These are phyloP conservation scores for Sphagnum magellanicum DNA, from an alignment of 228 moss, liverwort and hornwort species.

Conservation along the genomic window DNA sequence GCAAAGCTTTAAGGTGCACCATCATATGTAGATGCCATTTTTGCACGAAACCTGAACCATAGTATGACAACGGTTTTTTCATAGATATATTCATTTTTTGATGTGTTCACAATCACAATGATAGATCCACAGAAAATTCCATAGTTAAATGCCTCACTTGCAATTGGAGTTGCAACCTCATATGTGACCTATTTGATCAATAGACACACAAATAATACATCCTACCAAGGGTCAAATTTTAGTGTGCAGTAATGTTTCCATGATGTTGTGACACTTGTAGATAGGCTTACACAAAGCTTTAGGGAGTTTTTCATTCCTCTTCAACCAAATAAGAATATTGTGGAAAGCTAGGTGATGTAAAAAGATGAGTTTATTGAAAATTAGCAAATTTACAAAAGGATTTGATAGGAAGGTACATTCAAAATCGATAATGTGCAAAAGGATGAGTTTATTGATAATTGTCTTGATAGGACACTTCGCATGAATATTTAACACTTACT, in stretches of 20 bases:
- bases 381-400: slow-evolving; percentile 13
- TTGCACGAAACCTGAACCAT: slow-evolving; percentile 54
- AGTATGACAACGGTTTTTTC: slow-evolving; percentile 55
- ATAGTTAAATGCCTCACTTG: slow-evolving; percentile 46
- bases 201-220: slow-evolving; percentile 75
- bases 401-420: too few species aligned
- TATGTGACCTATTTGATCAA: slow-evolving; percentile 72
- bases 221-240: slow-evolving; percentile 81
- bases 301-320: slow-evolving; percentile 92
- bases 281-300: slow-evolving; percentile 72
- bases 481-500: slow-evolving; percentile 93
- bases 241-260: slow-evolving; percentile 81
- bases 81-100: slow-evolving; percentile 42
- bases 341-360: slow-evolving; percentile 98
- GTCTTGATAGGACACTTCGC: slow-evolving; percentile 70
- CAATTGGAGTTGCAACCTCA: slow-evolving; percentile 72
- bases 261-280: slow-evolving; percentile 79
- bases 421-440: too few species aligned
- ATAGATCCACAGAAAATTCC: slow-evolving; percentile 83
- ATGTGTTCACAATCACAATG: slow-evolving; percentile 62
- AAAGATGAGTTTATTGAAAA: slow-evolving; percentile 93
- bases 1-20: slow-evolving; percentile 87
- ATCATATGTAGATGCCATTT: slow-evolving; percentile 97
- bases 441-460: too few species aligned
- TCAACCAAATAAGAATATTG: slow-evolving; percentile 94